Evolutionary conservation across 331 rosid genomes (phyloP).

Genomic region (Malus hybrid): DNA sequence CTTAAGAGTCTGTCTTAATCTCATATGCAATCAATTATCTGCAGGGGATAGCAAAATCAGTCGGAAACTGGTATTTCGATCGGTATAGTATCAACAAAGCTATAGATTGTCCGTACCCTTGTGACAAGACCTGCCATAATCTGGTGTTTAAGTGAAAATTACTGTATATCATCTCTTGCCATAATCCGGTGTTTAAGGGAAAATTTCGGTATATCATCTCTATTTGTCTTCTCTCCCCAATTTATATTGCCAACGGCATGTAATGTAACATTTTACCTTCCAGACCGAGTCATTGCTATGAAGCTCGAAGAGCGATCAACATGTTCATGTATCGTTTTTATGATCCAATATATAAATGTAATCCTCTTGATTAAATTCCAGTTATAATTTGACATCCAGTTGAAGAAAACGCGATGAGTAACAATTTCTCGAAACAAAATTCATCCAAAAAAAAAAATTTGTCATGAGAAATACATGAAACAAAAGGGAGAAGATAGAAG

Average conservation of each 20-base stretch:
- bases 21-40: background rate
- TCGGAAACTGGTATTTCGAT: slow-evolving; percentile 84
- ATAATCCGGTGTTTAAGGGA: slow-evolving; percentile 38
- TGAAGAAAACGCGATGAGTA: background rate
- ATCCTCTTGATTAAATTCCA: background rate
- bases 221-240: background rate
- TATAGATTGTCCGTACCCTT: slow-evolving; percentile 83
- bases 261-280: background rate
- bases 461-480: background rate
- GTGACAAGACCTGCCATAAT: slow-evolving; percentile 82
- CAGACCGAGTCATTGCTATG: background rate
- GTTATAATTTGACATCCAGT: background rate
- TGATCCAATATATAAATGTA: background rate
- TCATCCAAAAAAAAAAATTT: background rate
- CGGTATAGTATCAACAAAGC: slow-evolving; percentile 42
- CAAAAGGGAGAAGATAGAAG: background rate
- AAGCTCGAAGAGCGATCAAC: slow-evolving; percentile 6
- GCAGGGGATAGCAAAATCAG: slow-evolving; percentile 88
- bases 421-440: background rate
- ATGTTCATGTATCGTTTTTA: background rate
- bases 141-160: slow-evolving; percentile 20
- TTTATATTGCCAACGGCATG: background rate
- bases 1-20: background rate
- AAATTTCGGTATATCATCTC: background rate
- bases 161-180: slow-evolving; percentile 30